These are phyloP conservation scores for Berberis thunbergii DNA, from an alignment of 164 flowering plant species.

Conservation along the genomic window DNA sequence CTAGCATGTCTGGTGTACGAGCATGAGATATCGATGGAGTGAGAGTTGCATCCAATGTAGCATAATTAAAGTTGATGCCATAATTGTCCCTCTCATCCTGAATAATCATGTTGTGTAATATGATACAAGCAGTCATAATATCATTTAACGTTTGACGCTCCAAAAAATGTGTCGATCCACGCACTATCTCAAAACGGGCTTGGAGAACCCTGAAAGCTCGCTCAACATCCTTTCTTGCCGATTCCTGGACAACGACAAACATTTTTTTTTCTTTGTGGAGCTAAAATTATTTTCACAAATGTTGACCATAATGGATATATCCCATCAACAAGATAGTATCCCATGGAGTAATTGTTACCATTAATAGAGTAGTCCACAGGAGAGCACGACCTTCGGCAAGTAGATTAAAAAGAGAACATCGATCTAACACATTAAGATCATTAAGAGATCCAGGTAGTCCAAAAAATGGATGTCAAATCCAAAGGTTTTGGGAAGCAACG, in stretches of 20 bases:
- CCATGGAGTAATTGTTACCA: background rate
- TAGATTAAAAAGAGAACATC: background rate
- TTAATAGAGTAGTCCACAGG: background rate
- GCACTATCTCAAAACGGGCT: background rate
- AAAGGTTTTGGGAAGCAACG: background rate
- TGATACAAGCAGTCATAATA: too few relatives aligned
- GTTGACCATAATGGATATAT: background rate
- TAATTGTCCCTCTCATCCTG: too few relatives aligned
- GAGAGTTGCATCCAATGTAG: too few relatives aligned
- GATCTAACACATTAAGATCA: background rate
- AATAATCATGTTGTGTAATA: too few relatives aligned
- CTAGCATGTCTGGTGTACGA: too few relatives aligned
- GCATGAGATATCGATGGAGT: too few relatives aligned
- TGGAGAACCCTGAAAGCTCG: background rate
- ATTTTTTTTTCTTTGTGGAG: background rate
- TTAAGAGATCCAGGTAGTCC: background rate
- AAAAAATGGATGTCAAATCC: slow-evolving; percentile 5
- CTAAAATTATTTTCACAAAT: background rate
- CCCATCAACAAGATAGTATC: background rate
- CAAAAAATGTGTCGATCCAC: background rate
- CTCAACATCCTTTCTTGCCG: background rate
- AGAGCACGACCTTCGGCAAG: background rate
- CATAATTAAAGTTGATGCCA: too few relatives aligned
- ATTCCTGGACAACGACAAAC: background rate
- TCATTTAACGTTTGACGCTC: background rate